phyloP scores from a whole-genome alignment of 768 basidiomycete species.

The Leccinum rimulosum region DNA sequence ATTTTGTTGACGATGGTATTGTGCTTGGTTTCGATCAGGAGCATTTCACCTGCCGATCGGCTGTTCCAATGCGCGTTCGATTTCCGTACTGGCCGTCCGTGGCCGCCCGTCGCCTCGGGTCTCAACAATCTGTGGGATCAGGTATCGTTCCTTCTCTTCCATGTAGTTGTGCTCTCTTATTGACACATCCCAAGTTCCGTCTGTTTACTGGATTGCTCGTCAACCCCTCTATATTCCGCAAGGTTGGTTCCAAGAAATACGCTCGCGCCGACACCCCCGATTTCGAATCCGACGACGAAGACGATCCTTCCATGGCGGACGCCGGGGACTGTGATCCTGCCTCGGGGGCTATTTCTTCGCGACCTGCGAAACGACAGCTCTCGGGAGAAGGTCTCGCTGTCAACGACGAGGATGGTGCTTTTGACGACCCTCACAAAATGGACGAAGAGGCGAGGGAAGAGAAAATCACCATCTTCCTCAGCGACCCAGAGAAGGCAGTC shows the following conservation, averaged over 20 bases:
- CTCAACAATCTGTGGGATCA: slow-evolving; percentile 60
- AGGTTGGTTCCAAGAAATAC: slow-evolving; percentile 29
- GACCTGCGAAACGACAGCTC: slow-evolving; percentile 28
- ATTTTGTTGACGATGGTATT: not conserved
- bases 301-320: slow-evolving; percentile 13
- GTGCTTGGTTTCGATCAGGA: slow-evolving; percentile 31
- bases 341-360: not conserved
- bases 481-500: slow-evolving; percentile 55
- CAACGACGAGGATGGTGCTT: slow-evolving; percentile 34
- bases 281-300: slow-evolving; percentile 33
- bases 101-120: slow-evolving; percentile 33
- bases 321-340: not conserved
- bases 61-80: slow-evolving; percentile 57
- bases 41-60: slow-evolving; percentile 47
- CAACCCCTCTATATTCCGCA: slow-evolving; percentile 39
- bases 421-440: slow-evolving; percentile 31
- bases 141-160: slow-evolving; percentile 36
- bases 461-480: slow-evolving; percentile 51
- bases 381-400: slow-evolving; percentile 8
- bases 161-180: slow-evolving; percentile 2
- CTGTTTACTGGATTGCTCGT: slow-evolving; percentile 57
- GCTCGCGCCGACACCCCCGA: slow-evolving; percentile 34
- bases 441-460: slow-evolving; percentile 41
- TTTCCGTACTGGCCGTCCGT: slow-evolving; percentile 45
- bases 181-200: slow-evolving; percentile 46